Evolutionary conservation across 2,329 filamentous ascomycete genomes (phyloP).

Genomic region (Aspergillus awamori): DNA sequence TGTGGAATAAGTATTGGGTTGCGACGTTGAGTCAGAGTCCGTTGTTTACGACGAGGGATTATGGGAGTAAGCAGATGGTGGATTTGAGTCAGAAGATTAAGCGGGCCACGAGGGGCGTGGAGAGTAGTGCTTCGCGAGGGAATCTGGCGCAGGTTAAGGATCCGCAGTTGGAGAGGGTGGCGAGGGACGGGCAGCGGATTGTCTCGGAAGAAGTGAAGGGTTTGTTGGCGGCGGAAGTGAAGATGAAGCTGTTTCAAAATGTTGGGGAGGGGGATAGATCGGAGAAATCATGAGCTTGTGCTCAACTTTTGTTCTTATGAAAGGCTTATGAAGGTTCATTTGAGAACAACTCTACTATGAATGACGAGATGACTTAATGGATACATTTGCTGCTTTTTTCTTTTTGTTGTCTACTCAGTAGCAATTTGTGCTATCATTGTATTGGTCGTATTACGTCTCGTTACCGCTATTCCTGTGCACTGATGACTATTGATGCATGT

Average conservation of each 20-base stretch:
- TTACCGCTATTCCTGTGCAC: background rate
- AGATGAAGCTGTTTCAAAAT: slow-evolving; percentile 54
- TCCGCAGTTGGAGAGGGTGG: slow-evolving; percentile 55
- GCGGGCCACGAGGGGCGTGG: slow-evolving; percentile 58
- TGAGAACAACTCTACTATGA: background rate
- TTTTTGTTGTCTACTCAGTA: too few relatives aligned
- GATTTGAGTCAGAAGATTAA: slow-evolving; percentile 83
- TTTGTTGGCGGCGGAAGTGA: slow-evolving; percentile 53
- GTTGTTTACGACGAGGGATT: slow-evolving; percentile 89
- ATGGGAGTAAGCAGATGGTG: slow-evolving; percentile 85
- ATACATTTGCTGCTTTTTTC: background rate
- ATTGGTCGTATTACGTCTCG: too few relatives aligned
- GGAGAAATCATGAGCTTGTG: slow-evolving; percentile 17
- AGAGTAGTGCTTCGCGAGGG: slow-evolving; percentile 34
- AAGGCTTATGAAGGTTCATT: background rate
- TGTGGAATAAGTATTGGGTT: slow-evolving; percentile 98
- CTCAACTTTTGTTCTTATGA: background rate
- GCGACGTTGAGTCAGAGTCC: slow-evolving; percentile 91
- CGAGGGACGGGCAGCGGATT: slow-evolving; percentile 61
- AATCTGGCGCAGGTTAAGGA: slow-evolving; percentile 42
- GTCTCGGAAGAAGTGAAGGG: slow-evolving; percentile 57
- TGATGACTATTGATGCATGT: slow-evolving; percentile 5
- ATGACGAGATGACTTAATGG: slow-evolving; percentile 4
- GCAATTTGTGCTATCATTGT: too few relatives aligned
- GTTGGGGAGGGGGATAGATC: slow-evolving; percentile 34